Base-by-base conservation (phyloP, 2,329 filamentous ascomycete species). In the Penicillium vulpinum region DNA sequence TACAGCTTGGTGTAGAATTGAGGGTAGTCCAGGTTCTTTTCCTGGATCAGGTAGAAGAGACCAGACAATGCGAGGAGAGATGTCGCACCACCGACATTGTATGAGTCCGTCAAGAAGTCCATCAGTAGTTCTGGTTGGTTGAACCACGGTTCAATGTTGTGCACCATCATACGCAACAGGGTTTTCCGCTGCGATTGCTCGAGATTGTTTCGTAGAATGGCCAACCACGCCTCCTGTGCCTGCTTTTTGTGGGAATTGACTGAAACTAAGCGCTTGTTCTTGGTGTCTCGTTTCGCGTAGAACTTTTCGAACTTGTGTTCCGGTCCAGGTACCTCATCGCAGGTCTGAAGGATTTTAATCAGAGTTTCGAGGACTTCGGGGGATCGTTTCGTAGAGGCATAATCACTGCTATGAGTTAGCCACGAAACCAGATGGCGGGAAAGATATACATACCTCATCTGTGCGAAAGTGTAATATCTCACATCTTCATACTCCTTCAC, bases 71-170 rank as follows among this genome's bases (percentile, higher is more conserved):
- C 92, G 21, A 97, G 83, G 5, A 99, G 81, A 5, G 94, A 93
- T 46, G 88, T 91, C 15, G 91, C 89, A 43, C 94, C 94, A 50
- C 93, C 92, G 8, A 87, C 80, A 67, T 97, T 84, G 78, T 96
- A 97, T 29, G 88, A 95, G 76, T 94, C 91, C n/a, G 92, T 96
- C 54, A 99, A 78, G 74, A 97, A 99, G 77, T 99, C 94, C 82
- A 96, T 92, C 33, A 99, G 83, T 39, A 96, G 82, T 70, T 97
- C 93, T 1, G 92, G 89, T 60, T 91, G 90, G 46, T 81, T 83
- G 75, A 97, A 96, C 90, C 91, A 96, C 0, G 93, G 92, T 24
- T 90, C 89, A 65, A 97, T 91, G 33, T 86, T 86, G 40, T 85
- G 84, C 2, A 90, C 87, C 76, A 95, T 88, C 59, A 89, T 83